Conservation (phyloP, 2,329 filamentous ascomycete genomes). For the Pezizomycotina sp. region DNA sequence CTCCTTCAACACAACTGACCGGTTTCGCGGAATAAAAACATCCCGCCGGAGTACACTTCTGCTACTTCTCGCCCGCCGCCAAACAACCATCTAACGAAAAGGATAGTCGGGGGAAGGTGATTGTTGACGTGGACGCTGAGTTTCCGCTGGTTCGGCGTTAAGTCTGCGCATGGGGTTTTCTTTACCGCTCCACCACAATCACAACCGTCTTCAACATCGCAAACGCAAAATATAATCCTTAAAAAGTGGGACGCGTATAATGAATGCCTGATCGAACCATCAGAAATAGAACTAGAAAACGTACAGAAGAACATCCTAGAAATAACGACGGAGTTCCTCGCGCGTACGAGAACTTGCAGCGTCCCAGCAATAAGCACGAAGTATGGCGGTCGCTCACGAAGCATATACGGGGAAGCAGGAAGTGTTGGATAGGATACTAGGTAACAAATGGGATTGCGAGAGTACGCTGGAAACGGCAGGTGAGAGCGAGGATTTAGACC, state of each 20-base stretch:
- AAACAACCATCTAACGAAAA: constrained; percentile 16
- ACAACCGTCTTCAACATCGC: constrained; percentile 1
- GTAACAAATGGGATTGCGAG: constrained; percentile 19
- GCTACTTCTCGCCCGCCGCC: constrained; percentile 23
- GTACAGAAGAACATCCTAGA: constrained; percentile 17
- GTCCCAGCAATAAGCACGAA: constrained; percentile 10
- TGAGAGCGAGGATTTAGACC: constrained; percentile 21
- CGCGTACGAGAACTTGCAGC: constrained; percentile 14
- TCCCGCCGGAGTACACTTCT: constrained; percentile 24
- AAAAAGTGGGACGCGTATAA: constrained; percentile 18
- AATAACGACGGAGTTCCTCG: constrained; percentile 12
- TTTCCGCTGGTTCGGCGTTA: constrained; percentile 4
- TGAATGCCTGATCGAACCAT: constrained; percentile 15
- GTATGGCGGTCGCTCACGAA: constrained; percentile 21
- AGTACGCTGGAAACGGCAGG: constrained; percentile 18
- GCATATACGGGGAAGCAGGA: constrained; percentile 11
- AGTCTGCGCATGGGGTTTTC: constrained; percentile 16
- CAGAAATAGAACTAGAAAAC: constrained; percentile 16
- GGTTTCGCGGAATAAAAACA: constrained; percentile 24
- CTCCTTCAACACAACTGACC: constrained; percentile 22
- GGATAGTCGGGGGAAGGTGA: constrained; percentile 11
- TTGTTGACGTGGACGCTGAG: constrained; percentile 17
- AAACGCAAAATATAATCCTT: constrained; percentile 4
- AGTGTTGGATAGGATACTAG: constrained; percentile 20
- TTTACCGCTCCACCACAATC: constrained; percentile 13